phyloP scores from a whole-genome alignment of 2,329 filamentous ascomycete species.

The Colletotrichum tofieldiae region DNA sequence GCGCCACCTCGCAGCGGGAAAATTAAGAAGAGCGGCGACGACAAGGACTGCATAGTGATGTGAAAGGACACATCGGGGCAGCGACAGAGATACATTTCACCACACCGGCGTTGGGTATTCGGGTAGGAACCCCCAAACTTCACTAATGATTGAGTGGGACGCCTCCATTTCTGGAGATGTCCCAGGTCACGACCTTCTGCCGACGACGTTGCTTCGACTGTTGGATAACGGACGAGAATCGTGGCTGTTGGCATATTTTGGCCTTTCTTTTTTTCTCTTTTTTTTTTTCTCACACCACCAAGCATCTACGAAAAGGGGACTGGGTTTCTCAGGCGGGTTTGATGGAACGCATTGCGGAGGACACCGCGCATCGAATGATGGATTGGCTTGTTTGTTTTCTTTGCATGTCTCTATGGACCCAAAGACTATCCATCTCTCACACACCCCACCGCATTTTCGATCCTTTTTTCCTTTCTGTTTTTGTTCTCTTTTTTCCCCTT shows the following conservation, averaged over 20 bases:
- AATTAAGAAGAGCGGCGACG: slow-evolving; percentile 65
- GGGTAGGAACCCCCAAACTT: slow-evolving; percentile 29
- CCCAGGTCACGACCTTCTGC: slow-evolving; percentile 5
- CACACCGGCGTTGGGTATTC: slow-evolving; percentile 34
- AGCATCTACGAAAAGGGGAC: slow-evolving; percentile 28
- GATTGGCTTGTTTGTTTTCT: slow-evolving; percentile 21
- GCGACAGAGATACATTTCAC: slow-evolving; percentile 17
- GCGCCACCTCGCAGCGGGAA: slow-evolving; percentile 67
- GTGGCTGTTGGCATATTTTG: slow-evolving; percentile 24
- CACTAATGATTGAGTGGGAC: slow-evolving; percentile 40
- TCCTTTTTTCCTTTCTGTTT: slow-evolving; percentile 12
- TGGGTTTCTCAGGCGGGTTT: slow-evolving; percentile 8
- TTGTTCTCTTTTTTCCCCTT: slow-evolving; percentile 1
- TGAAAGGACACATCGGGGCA: slow-evolving; percentile 52
- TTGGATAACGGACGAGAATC: slow-evolving; percentile 33
- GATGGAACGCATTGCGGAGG: slow-evolving; percentile 12
- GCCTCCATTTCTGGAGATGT: slow-evolving; percentile 14
- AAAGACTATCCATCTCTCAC: slow-evolving; percentile 23
- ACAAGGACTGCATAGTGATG: slow-evolving; percentile 74
- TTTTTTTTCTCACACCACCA: slow-evolving; percentile 15
- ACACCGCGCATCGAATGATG: slow-evolving; percentile 19
- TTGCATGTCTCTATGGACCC: slow-evolving; percentile 26
- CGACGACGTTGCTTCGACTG: slow-evolving; percentile 2
- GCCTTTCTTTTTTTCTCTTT: neutral
- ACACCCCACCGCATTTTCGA: slow-evolving; percentile 14